Base-by-base conservation (phyloP, 495 filamentous ascomycete species). In the Hyaloscypha hepaticicola region DNA sequence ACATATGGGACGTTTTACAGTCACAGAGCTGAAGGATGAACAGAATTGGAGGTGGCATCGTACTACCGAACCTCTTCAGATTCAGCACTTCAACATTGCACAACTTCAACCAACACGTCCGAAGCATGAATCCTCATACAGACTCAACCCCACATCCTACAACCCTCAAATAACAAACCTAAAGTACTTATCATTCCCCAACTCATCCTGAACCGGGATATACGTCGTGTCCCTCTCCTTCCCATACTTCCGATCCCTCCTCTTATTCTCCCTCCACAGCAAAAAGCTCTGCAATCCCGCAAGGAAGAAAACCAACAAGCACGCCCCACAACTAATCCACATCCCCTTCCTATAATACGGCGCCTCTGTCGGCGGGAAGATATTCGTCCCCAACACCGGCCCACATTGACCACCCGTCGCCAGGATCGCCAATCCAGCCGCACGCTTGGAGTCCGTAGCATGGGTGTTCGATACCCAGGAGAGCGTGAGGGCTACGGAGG, bases 391-490 rank as follows among this genome's bases (percentile, higher is more conserved):
- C 24, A 93, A 72, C 19, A 92, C 78, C 3, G 90, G 89, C 0
- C 88, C 85, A 55, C 81, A 82, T 68, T 93, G 90, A 0, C 90
- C 90, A 38, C 91, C 77, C 22, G 86, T 63, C 55, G 90, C 87
- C 31, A 91, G 75, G 28, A 93, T 74, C 31, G 86, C 83, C 66
- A 92, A 88, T 7, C 86, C 85, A 26, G 84, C 82, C 5, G 88
- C 90, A 6, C 88, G 79, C 56, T 84, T 82, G 1, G 84, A 87
- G 72, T 90, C 88, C 12, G 81, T 89, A 56, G 85, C 87, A 66
- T 90, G 85, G 67, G 90, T 91, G 68, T 90, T 91, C 38, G 88
- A 69, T 48, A 87, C 85, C 90, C 88, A 92, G 1, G 88, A 83
- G 12, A 93, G 77, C 48, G 89, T 85, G 61, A 90, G 85, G 2